These are phyloP conservation scores for Postia placenta DNA, from an alignment of 768 basidiomycete species.

Conservation along the genomic window DNA sequence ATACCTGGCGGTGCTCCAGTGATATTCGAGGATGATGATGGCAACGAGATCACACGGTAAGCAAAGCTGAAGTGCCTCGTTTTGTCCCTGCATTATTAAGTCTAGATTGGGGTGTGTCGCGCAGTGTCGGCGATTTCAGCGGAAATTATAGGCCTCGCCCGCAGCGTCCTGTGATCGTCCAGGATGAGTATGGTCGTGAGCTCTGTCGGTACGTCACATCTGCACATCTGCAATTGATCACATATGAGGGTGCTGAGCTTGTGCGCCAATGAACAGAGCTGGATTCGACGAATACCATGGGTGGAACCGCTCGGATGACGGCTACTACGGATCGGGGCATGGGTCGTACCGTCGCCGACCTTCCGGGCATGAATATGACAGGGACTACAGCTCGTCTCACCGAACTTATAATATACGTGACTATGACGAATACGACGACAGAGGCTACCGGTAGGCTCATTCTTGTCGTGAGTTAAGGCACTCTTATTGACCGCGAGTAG, in stretches of 20 bases:
- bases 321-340: slow-evolving; percentile 6
- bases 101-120: too few relatives aligned
- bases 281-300: slow-evolving; percentile 20
- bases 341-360: slow-evolving; percentile 8
- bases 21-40: slow-evolving; percentile 61
- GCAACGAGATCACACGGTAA: slow-evolving; percentile 60
- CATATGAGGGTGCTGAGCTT: not conserved
- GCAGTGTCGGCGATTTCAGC: slow-evolving; percentile 49
- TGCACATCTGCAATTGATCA: too few relatives aligned
- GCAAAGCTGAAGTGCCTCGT: not conserved
- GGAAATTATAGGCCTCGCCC: slow-evolving; percentile 19
- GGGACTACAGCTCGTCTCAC: slow-evolving; percentile 7
- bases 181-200: slow-evolving; percentile 54
- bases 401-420: not conserved
- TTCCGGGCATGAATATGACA: slow-evolving; percentile 11
- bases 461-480: not conserved
- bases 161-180: slow-evolving; percentile 30
- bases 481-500: not conserved
- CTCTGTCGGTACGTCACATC: slow-evolving; percentile 45
- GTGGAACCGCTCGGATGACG: slow-evolving; percentile 13
- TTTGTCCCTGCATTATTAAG: not conserved
- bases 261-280: slow-evolving; percentile 6
- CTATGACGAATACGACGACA: slow-evolving; percentile 13
- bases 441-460: not conserved
- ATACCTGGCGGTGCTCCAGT: slow-evolving; percentile 61